Conservation (phyloP, 176 grass and related monocot species). For the Oryza meyeriana region DNA sequence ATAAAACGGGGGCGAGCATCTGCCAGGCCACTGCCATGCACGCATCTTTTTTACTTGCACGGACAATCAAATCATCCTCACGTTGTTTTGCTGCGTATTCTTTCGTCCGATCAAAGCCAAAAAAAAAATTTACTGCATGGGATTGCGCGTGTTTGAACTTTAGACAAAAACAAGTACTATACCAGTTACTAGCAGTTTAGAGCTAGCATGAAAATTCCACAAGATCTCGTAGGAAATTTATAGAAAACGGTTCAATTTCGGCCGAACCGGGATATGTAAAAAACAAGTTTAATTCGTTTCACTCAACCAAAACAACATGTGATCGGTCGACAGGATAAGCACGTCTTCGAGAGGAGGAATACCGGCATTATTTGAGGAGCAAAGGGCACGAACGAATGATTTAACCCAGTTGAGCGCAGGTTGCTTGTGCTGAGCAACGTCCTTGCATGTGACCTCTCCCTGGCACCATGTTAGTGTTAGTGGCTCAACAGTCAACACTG, state of each 20-base stretch:
- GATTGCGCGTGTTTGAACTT: neutral
- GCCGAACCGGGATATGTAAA: neutral
- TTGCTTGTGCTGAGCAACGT: slow-evolving; percentile 41
- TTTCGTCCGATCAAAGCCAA: no score
- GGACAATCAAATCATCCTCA: slow-evolving; percentile 20
- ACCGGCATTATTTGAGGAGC: slow-evolving; percentile 7
- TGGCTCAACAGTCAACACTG: neutral
- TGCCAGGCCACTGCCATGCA: neutral
- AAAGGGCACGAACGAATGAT: slow-evolving; percentile 40
- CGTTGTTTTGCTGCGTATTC: neutral
- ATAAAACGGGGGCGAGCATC: slow-evolving; percentile 47
- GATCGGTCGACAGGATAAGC: neutral
- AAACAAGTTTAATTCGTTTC: neutral
- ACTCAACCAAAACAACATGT: neutral
- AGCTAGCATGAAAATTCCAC: neutral
- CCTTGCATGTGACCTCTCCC: slow-evolving; percentile 33
- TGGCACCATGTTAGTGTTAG: slow-evolving; percentile 24
- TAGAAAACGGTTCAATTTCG: neutral
- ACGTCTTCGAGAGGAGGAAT: neutral
- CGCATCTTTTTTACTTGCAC: slow-evolving; percentile 31
- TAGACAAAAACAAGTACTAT: neutral
- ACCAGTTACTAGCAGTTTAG: neutral
- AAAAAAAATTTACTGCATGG: neutral
- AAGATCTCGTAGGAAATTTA: neutral
- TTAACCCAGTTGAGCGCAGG: slow-evolving; percentile 18